Base-by-base conservation (phyloP, 306 rosid genomes). In the Castanea crenata region DNA sequence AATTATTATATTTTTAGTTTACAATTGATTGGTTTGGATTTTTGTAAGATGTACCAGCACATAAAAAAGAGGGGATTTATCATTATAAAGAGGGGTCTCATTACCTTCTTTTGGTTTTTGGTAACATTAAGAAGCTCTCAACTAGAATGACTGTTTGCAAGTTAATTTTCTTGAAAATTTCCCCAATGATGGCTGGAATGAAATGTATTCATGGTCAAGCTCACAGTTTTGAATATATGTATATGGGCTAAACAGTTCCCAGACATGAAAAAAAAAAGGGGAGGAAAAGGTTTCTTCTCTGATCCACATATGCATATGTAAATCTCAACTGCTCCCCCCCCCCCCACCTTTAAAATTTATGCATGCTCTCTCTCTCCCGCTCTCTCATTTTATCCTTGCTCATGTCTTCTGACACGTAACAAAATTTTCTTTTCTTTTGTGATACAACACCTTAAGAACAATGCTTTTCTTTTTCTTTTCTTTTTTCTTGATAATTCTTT, bases 11-110 rank as follows among this genome's bases (percentile, higher is more conserved):
- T 14, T 20, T 5, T 70, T 67, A 27, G 27, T 57, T 35, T 35
- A 49, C 44, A 65, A 55, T 77, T 73, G 54, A 76, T 55, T 55
- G 74, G 31, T 54, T 70, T 41, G 65, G 4, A 75, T 74, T 51
- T 58, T 69, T 51, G 27, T 49, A 31, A 59, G 55, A 41, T 68
- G 41, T 51, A 57, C n/a, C 27, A 35, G 12, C 18, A 67, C 20
- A 2, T 59, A 5, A 59, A 23, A 12, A 59, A 23, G 8, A 27
- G 67, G 0, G 32, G 14, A 3, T 59, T 59, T 23, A 49, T 49
- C 54, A 49, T 58, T 20, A 35, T 35, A 35, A 19, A 68, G 15
- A 35, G 15, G 35, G 72, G 9, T 67, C n/a, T 67, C 49, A 34
- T 67, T 8, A 8, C 11, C 11, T 67, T 67, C 13, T 34, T 34